phyloP scores from a whole-genome alignment of 2,329 filamentous ascomycete genomes.

The Xylariaceae sp. region DNA sequence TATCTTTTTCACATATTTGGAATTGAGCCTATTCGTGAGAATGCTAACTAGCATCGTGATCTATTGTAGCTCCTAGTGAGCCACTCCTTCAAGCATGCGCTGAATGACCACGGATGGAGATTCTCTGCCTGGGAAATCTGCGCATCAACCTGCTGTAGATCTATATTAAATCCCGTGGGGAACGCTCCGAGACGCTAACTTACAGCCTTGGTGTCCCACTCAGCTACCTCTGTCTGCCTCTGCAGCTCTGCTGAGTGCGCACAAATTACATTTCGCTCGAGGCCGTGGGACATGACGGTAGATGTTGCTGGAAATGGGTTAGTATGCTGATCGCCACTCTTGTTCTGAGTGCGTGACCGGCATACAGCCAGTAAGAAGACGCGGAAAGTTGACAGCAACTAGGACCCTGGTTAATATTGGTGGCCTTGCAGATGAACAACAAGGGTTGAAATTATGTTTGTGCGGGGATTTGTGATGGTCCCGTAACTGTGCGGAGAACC shows the following conservation, averaged over 20 bases:
- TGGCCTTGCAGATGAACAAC: constrained; percentile 14
- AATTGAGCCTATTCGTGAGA: too few species aligned
- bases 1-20: too few species aligned
- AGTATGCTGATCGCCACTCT: constrained; percentile 6
- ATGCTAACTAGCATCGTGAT: too few species aligned
- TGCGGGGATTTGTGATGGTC: constrained; percentile 16
- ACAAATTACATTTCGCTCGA: background rate
- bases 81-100: too few species aligned
- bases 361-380: constrained; percentile 23
- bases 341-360: constrained; percentile 24
- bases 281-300: constrained; percentile 1
- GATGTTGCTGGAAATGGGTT: background rate
- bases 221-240: constrained; percentile 3
- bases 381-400: constrained; percentile 14
- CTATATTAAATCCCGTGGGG: constrained; percentile 5
- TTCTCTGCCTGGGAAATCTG: too few species aligned
- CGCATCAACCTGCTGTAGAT: constrained; percentile 4
- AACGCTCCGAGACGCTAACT: background rate
- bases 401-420: constrained; percentile 21
- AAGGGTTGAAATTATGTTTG: constrained; percentile 11
- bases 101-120: too few species aligned
- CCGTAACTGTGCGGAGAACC: constrained; percentile 18
- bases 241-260: too few species aligned
- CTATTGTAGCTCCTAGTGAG: too few species aligned
- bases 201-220: background rate